These are phyloP conservation scores for Botrytis cinerea DNA, from an alignment of 2,329 filamentous ascomycete species.

Conservation along the genomic window DNA sequence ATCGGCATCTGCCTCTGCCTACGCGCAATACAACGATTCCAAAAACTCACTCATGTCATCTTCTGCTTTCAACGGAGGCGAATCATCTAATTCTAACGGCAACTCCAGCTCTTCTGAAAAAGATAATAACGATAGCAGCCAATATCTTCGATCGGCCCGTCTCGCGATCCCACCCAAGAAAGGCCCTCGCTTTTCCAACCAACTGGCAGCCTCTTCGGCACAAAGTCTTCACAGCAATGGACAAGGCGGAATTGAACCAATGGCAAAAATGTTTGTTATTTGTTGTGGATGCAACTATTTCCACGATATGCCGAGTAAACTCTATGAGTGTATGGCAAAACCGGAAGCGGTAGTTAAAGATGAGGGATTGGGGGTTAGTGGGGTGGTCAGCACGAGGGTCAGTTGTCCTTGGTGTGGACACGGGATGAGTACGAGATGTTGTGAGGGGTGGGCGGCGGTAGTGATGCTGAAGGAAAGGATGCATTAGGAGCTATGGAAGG, in stretches of 20 bases:
- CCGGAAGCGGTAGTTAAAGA: conserved; percentile 57
- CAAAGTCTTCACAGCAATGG: conserved; percentile 16
- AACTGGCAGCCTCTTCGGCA: neutral
- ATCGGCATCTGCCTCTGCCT: conserved; percentile 12
- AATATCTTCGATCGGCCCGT: conserved; percentile 36
- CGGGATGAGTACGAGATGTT: conserved; percentile 68
- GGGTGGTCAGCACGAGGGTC: conserved; percentile 61
- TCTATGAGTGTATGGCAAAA: conserved; percentile 66
- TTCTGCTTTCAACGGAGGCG: neutral
- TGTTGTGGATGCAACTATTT: conserved; percentile 66
- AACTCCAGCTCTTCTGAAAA: conserved; percentile 26
- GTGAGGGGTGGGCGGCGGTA: conserved; percentile 66
- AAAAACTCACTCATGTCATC: conserved; percentile 15
- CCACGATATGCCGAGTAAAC: conserved; percentile 64
- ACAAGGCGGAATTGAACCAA: conserved; percentile 29
- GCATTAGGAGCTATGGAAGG: conserved; percentile 42
- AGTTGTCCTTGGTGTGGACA: conserved; percentile 73
- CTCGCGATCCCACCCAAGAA: conserved; percentile 20
- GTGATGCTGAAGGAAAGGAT: conserved; percentile 66
- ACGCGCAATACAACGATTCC: conserved; percentile 13
- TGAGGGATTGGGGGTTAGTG: conserved; percentile 53
- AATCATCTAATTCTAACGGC: conserved; percentile 7
- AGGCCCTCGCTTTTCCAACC: conserved; percentile 4
- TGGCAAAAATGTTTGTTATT: conserved; percentile 65
- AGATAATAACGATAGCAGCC: conserved; percentile 13